These are phyloP conservation scores for Leishmania guyanensis DNA, from an alignment of 208 protist species.

Conservation along the genomic window DNA sequence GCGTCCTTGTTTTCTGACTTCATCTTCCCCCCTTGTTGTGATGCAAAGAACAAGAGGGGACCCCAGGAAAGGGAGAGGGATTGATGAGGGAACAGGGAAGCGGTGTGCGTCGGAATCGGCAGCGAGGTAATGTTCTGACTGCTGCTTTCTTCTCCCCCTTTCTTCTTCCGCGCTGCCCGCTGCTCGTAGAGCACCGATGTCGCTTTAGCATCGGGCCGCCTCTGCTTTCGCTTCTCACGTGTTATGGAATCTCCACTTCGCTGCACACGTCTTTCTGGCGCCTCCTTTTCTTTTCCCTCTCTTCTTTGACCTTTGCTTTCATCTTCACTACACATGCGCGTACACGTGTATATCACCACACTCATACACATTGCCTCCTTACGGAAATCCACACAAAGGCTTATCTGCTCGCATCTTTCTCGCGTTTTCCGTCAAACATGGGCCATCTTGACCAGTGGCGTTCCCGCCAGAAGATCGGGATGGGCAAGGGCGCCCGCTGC, in stretches of 20 bases:
- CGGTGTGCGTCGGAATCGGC: not conserved
- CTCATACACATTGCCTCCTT: not conserved
- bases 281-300: not conserved
- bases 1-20: not conserved
- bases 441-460: slow-evolving; percentile 93
- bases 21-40: not conserved
- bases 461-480: slow-evolving; percentile 92
- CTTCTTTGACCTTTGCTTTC: not conserved
- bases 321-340: slow-evolving; percentile 2
- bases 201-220: not conserved
- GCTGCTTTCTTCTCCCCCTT: slow-evolving; percentile 1
- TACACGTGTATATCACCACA: not conserved
- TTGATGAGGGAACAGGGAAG: not conserved
- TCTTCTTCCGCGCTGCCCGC: slow-evolving; percentile 6
- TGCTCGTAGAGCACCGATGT: no score
- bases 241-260: not conserved
- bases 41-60: not conserved
- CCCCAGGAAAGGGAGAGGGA: not conserved
- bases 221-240: not conserved
- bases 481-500: slow-evolving; percentile 88
- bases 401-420: not conserved
- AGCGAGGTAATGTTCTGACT: not conserved
- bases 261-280: not conserved
- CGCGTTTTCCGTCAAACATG: slow-evolving; percentile 45
- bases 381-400: not conserved